Conservation (phyloP, 2,329 filamentous ascomycete species). For the Nemania bipapillata region DNA sequence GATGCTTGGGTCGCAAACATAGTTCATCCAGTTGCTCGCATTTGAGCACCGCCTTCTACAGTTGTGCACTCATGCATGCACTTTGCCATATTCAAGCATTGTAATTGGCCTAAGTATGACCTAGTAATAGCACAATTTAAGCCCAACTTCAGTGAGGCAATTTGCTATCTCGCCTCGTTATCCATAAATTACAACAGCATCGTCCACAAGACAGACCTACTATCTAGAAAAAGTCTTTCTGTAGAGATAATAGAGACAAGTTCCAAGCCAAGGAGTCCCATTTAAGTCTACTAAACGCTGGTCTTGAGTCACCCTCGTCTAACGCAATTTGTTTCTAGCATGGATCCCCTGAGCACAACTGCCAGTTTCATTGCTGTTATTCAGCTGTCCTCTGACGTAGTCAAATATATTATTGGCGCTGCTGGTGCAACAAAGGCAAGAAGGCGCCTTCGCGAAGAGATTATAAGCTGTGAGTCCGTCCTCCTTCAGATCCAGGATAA, state of each 20-base stretch:
- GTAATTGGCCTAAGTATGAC: too few species aligned
- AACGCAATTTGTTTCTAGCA: constrained; percentile 1
- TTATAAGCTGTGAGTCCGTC: constrained; percentile 36
- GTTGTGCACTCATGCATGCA: too few species aligned
- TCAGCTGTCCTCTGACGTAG: constrained; percentile 37
- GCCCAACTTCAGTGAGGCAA: too few species aligned
- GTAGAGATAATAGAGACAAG: too few species aligned
- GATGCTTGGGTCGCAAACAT: too few species aligned
- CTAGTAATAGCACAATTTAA: too few species aligned
- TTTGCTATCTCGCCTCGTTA: too few species aligned
- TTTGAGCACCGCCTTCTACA: too few species aligned
- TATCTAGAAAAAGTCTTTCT: background rate
- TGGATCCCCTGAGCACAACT: constrained; percentile 34
- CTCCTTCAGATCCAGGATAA: constrained; percentile 41
- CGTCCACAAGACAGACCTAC: too few species aligned
- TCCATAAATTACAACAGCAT: too few species aligned
- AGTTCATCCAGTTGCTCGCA: too few species aligned
- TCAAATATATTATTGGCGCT: constrained; percentile 39
- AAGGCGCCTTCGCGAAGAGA: constrained; percentile 36
- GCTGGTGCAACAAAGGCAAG: constrained; percentile 36
- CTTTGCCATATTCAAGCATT: too few species aligned
- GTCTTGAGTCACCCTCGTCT: background rate
- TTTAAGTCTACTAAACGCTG: background rate
- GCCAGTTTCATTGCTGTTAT: constrained; percentile 44
- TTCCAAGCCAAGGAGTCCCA: background rate